Conservation (phyloP, 306 rosid species). For the Urtica urens region DNA sequence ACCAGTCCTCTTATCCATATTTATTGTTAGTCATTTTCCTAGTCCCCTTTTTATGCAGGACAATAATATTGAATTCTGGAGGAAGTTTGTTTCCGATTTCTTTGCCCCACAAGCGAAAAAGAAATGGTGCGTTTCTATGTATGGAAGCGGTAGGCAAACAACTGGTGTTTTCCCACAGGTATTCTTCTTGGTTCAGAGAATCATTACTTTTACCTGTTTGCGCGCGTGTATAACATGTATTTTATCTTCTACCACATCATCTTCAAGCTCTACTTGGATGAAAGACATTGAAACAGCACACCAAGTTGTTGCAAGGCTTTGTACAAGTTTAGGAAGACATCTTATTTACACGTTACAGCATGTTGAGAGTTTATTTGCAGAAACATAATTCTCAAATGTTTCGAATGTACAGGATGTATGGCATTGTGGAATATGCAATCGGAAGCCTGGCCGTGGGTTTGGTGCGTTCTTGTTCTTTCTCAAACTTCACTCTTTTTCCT, state of each 20-base stretch:
- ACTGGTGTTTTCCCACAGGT: conserved; percentile 98
- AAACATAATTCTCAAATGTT: too few species aligned
- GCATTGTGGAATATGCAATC: conserved; percentile 97
- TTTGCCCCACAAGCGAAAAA: conserved; percentile 93
- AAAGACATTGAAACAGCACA: too few species aligned
- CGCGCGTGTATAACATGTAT: too few species aligned
- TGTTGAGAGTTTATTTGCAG: too few species aligned
- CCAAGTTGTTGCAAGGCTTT: too few species aligned
- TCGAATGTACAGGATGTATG: conserved; percentile 75
- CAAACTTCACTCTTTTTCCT: conserved; percentile 1
- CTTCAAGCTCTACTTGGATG: too few species aligned
- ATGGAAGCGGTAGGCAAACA: conserved; percentile 91
- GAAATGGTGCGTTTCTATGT: conserved; percentile 98
- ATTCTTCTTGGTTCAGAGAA: conserved; percentile 15
- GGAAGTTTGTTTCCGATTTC: conserved; percentile 89
- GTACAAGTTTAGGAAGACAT: not conserved
- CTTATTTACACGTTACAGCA: too few species aligned
- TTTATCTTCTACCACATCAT: too few species aligned
- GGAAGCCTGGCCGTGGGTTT: conserved; percentile 97
- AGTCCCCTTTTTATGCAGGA: conserved; percentile 38
- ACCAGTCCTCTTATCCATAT: not conserved
- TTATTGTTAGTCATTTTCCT: conserved; percentile 8
- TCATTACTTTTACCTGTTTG: not conserved
- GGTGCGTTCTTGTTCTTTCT: conserved; percentile 40
- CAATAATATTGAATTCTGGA: conserved; percentile 93